phyloP scores from a whole-genome alignment of 805 yeast genomes.

The Alloascoidea africana region DNA sequence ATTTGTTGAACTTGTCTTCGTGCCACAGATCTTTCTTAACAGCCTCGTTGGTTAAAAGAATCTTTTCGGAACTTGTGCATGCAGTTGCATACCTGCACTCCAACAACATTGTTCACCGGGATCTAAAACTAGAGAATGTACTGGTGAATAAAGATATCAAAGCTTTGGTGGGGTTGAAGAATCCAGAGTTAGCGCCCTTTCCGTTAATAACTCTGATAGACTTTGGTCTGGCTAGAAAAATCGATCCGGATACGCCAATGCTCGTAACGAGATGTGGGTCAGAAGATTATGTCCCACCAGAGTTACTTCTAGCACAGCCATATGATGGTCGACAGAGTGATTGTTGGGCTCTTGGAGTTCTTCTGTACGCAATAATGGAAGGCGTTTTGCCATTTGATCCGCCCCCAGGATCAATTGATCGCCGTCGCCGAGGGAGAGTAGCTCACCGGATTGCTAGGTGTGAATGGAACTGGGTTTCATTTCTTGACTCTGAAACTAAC shows the following conservation, averaged over 20 bases:
- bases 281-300: slow-evolving; percentile 94
- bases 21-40: slow-evolving; percentile 25
- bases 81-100: slow-evolving; percentile 65
- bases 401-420: slow-evolving; percentile 28
- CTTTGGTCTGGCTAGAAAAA: slow-evolving; percentile 71
- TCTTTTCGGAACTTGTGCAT: slow-evolving; percentile 53
- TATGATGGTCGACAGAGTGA: slow-evolving; percentile 89
- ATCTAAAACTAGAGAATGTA: slow-evolving; percentile 69
- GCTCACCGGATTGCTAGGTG: slow-evolving; percentile 86
- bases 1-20: slow-evolving; percentile 51
- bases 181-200: slow-evolving; percentile 9
- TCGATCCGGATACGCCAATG: slow-evolving; percentile 43
- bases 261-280: slow-evolving; percentile 89
- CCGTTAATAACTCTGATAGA: slow-evolving; percentile 58
- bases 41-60: slow-evolving; percentile 35
- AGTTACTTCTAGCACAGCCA: slow-evolving; percentile 73
- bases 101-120: slow-evolving; percentile 69
- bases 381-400: slow-evolving; percentile 86
- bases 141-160: slow-evolving; percentile 20
- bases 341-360: slow-evolving; percentile 90
- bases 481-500: too few species aligned
- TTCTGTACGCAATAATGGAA: slow-evolving; percentile 74
- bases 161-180: slow-evolving; percentile 14
- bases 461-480: slow-evolving; percentile 74
- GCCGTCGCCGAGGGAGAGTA: slow-evolving; percentile 33